phyloP scores from a whole-genome alignment of 2,329 filamentous ascomycete genomes.

The Clonostachys sp. region DNA sequence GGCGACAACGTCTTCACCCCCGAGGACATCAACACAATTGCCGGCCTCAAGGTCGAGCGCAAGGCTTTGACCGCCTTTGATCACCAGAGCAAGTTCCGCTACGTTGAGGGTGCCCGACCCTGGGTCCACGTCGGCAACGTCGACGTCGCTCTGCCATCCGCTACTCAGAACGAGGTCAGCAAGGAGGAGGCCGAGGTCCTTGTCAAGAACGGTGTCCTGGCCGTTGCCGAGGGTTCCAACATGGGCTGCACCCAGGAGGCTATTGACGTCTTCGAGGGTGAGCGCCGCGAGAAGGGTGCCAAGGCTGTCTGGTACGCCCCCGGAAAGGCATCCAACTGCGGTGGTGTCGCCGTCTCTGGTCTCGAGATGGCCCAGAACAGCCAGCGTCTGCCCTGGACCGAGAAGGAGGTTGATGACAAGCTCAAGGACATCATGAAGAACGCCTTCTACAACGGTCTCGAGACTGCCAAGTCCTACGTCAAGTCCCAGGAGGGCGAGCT shows the following conservation, averaged over 20 bases:
- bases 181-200: conserved; percentile 84
- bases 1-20: conserved; percentile 69
- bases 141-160: conserved; percentile 87
- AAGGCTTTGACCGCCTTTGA: conserved; percentile 74
- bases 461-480: conserved; percentile 87
- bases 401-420: conserved; percentile 85
- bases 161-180: conserved; percentile 96
- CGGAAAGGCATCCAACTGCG: conserved; percentile 95
- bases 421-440: conserved; percentile 94
- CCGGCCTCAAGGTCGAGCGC: conserved; percentile 80
- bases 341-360: conserved; percentile 94
- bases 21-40: conserved; percentile 75
- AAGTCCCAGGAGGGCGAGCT: conserved; percentile 74
- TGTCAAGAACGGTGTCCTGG: conserved; percentile 70
- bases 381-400: conserved; percentile 74
- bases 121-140: conserved; percentile 89
- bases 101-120: conserved; percentile 81
- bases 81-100: conserved; percentile 68
- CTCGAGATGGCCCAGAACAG: conserved; percentile 99
- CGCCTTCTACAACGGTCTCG: conserved; percentile 84
- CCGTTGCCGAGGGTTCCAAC: conserved; percentile 95
- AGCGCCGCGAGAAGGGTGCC: conserved; percentile 64
- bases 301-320: conserved; percentile 90
- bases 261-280: conserved; percentile 86
- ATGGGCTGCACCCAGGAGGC: conserved; percentile 98